Base-by-base conservation (phyloP, 2,329 filamentous ascomycete genomes). In the Calonectria crousiana region DNA sequence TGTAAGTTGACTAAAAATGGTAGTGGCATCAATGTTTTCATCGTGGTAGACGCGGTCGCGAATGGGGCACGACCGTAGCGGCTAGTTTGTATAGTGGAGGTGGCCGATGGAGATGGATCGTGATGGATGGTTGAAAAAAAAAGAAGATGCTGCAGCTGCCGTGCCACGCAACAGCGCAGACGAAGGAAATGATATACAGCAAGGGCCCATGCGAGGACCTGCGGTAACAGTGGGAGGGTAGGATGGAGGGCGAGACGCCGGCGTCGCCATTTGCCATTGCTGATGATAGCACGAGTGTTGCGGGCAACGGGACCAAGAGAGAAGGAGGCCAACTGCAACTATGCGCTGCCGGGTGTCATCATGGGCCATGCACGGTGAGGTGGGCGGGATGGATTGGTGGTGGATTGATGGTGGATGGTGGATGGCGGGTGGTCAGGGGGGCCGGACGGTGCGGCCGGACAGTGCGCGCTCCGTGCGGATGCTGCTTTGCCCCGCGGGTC, bases 331-430 rank as follows among this genome's bases (percentile, higher is more conserved):
- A 74, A 64, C 70, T 81, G 78, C 75, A 79, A 79, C 79, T 73
- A 79, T 81, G 56, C 70, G 75, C 71, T 75, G 72, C 73, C 60
- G 67, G 70, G 58, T 73, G 73, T 75, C 73, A 75, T 75, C 73
- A 73, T 75, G 62, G 47, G 28, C 68, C 68, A 71, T 80, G 79
- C 79, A 78, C 73, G 77, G 76, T 80, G 79, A 80, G 75, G 77
- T 80, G 79, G 78, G 77, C 75, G 71, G 73, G 67, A 73, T 52
- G 49, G 44, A 58, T 67, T 64, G 41, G 38, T 60, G 69, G 52
- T 53, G 41, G 49, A 62, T 44, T 51, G 64, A 38, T 26, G 49
- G 28, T 52, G 53, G 64, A 38, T 26, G 49, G 28, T 52, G 53
- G 47, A 44, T 41, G 26, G 23, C 28, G 47, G 20, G 41, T 64